These are phyloP conservation scores for Botryobasidium botryosum DNA, from an alignment of 768 basidiomycete genomes.

Conservation along the genomic window DNA sequence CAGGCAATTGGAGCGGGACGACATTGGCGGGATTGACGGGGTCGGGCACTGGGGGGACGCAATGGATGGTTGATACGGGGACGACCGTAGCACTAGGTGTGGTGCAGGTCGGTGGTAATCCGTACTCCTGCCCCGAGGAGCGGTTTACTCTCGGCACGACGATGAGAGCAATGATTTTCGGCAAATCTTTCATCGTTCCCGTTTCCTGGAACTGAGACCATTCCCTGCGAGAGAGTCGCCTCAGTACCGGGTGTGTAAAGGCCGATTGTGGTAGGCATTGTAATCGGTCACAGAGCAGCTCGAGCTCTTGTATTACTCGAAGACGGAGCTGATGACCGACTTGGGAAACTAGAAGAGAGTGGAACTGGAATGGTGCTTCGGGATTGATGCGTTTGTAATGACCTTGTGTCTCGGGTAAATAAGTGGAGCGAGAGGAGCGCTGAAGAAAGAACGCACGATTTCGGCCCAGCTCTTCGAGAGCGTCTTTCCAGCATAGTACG, in stretches of 20 bases:
- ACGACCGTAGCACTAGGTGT: conserved; percentile 17
- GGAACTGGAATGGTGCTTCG: conserved; percentile 21
- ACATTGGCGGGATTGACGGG: not conserved
- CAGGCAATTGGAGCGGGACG: conserved; percentile 26
- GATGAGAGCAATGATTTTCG: conserved; percentile 46
- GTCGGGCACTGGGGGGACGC: conserved; percentile 18
- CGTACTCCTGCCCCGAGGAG: not conserved
- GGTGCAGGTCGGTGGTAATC: not conserved
- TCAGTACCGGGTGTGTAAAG: conserved; percentile 25
- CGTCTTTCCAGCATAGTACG: conserved; percentile 41
- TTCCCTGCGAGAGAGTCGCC: conserved; percentile 48
- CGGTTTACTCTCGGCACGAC: conserved; percentile 10
- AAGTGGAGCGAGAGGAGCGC: not conserved
- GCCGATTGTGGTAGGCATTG: conserved; percentile 15
- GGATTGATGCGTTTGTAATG: conserved; percentile 14
- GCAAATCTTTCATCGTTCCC: conserved; percentile 28
- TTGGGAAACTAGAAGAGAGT: conserved; percentile 34
- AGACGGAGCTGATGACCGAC: conserved; percentile 50
- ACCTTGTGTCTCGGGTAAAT: conserved; percentile 1
- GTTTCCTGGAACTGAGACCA: conserved; percentile 32
- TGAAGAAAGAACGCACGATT: conserved; percentile 5
- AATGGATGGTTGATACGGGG: conserved; percentile 14
- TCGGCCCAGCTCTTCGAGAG: conserved; percentile 24
- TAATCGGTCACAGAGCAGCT: conserved; percentile 35
- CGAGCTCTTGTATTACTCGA: conserved; percentile 59